phyloP scores from a whole-genome alignment of 2,329 filamentous ascomycete genomes.

The Pseudopithomyces chartarum region DNA sequence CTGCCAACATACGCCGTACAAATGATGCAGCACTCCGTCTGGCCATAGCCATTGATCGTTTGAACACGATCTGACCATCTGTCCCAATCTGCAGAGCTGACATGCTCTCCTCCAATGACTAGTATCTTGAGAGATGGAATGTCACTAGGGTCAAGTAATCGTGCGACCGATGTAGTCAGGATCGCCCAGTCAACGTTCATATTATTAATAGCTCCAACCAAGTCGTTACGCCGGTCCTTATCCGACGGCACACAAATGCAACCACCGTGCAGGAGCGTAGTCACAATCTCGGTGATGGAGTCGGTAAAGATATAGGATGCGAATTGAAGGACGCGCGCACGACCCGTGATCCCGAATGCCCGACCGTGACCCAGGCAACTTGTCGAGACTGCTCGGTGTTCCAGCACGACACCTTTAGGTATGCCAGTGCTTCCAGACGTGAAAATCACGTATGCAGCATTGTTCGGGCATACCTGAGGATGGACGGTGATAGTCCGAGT shows the following conservation, averaged over 20 bases:
- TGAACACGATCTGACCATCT: conserved; percentile 41
- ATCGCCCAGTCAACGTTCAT: not conserved
- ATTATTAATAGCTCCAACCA: not conserved
- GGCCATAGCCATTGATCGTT: conserved; percentile 48
- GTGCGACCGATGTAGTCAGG: not conserved
- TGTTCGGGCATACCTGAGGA: not conserved
- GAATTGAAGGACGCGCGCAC: conserved; percentile 63
- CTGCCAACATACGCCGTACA: not conserved
- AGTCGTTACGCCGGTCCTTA: conserved; percentile 31
- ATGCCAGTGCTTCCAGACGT: conserved; percentile 49
- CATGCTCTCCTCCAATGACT: conserved; percentile 9
- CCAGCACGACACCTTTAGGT: conserved; percentile 64
- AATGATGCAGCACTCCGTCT: conserved; percentile 41
- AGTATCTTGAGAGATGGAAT: not conserved
- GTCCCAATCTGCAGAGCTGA: conserved; percentile 25
- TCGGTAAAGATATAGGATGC: conserved; percentile 45
- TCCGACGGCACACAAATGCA: conserved; percentile 63
- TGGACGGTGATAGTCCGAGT: not conserved
- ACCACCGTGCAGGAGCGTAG: conserved; percentile 61
- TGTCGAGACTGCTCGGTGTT: conserved; percentile 57
- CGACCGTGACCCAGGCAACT: conserved; percentile 7
- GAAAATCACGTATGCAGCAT: conserved; percentile 59
- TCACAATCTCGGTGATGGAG: conserved; percentile 53
- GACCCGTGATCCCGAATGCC: not conserved
- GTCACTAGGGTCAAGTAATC: not conserved